phyloP scores from a whole-genome alignment of 371 early-diverging fungal species.

The Mortierella polycephala region DNA sequence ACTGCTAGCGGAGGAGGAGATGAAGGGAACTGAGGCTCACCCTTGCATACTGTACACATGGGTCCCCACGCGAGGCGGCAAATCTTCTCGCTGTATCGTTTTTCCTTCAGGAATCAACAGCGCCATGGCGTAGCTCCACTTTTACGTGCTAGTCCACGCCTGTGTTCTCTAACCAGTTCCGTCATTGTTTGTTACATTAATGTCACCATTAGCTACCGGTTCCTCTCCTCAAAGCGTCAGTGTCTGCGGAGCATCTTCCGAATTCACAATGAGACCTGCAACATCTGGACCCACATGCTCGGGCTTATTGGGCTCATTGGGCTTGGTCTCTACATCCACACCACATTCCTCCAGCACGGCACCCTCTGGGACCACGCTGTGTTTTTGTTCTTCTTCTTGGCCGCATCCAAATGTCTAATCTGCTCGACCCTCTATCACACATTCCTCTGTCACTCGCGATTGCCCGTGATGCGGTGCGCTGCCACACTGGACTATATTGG shows the following conservation, averaged over 20 bases:
- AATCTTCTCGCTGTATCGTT: no score
- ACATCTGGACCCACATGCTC: conserved; percentile 77
- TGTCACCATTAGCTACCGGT: conserved; percentile 59
- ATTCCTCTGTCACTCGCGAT: conserved; percentile 71
- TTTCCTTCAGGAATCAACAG: no score
- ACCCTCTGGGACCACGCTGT: conserved; percentile 62
- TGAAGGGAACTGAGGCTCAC: no score
- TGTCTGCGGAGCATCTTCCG: conserved; percentile 71
- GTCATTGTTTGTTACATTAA: neutral
- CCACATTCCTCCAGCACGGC: conserved; percentile 64
- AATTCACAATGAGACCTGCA: conserved; percentile 78
- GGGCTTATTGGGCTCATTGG: conserved; percentile 68
- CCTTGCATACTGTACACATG: no score
- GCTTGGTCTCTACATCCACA: conserved; percentile 65
- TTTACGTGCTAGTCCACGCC: neutral
- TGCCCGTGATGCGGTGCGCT: conserved; percentile 67
- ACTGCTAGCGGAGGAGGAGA: no score
- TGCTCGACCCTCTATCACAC: conserved; percentile 78
- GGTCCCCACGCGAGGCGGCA: no score
- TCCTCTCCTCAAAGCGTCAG: conserved; percentile 61
- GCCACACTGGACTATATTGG: conserved; percentile 79
- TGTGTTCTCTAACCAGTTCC: neutral
- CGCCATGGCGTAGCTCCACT: no score
- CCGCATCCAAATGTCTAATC: conserved; percentile 74
- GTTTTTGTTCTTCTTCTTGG: conserved; percentile 68